These are phyloP conservation scores for Pseudozyma flocculosa DNA, from an alignment of 1,284 basidiomycete species.

Conservation along the genomic window DNA sequence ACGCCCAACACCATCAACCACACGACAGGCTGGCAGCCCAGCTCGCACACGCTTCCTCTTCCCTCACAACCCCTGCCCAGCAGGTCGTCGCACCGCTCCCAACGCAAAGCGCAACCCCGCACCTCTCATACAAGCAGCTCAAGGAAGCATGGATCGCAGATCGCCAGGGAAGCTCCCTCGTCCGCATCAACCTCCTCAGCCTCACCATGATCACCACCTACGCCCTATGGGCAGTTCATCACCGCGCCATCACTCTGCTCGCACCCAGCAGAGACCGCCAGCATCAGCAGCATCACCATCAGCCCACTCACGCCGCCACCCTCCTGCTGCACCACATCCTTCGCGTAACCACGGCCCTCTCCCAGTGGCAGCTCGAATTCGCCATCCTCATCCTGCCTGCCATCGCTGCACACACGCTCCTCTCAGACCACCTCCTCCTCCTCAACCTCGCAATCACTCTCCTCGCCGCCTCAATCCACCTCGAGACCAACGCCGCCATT, in stretches of 20 bases:
- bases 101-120: too few relatives aligned
- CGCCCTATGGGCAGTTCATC: slow-evolving; percentile 10
- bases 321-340: too few relatives aligned
- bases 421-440: slow-evolving; percentile 65
- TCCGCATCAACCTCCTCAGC: slow-evolving; percentile 74
- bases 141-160: slow-evolving; percentile 87
- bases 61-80: too few relatives aligned
- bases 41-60: too few relatives aligned
- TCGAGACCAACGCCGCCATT: not conserved
- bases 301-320: too few relatives aligned
- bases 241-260: slow-evolving; percentile 1
- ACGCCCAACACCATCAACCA: too few relatives aligned
- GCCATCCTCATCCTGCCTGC: slow-evolving; percentile 72
- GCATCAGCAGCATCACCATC: too few relatives aligned
- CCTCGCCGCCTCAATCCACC: not conserved
- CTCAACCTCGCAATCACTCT: slow-evolving; percentile 64
- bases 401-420: slow-evolving; percentile 74
- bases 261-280: not conserved
- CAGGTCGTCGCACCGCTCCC: too few relatives aligned
- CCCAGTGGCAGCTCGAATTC: slow-evolving; percentile 64
- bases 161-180: slow-evolving; percentile 73
- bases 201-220: slow-evolving; percentile 70
- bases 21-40: too few relatives aligned
- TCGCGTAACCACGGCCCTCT: slow-evolving; percentile 1
- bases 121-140: slow-evolving; percentile 68